phyloP scores from a whole-genome alignment of 2,329 filamentous ascomycete genomes.

The Aspergillus quadricinctus region DNA sequence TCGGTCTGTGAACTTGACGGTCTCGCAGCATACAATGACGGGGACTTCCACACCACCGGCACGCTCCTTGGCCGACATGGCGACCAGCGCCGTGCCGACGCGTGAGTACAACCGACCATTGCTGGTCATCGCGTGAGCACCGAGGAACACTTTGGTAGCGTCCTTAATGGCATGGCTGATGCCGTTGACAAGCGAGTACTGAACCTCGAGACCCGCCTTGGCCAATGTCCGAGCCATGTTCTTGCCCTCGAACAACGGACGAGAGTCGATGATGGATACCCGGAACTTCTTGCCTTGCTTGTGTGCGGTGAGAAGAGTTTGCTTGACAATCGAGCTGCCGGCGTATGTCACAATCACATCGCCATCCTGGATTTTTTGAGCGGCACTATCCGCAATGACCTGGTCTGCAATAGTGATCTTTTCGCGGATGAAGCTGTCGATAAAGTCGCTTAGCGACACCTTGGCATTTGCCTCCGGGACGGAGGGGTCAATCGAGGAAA shows the following conservation, averaged over 20 bases:
- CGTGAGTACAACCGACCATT: constrained; percentile 88
- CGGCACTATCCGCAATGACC: constrained; percentile 74
- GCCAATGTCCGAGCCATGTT: constrained; percentile 68
- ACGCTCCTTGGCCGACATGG: constrained; percentile 69
- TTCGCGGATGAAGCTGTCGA: constrained; percentile 87
- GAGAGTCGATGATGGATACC: constrained; percentile 78
- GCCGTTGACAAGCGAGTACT: constrained; percentile 77
- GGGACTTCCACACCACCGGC: constrained; percentile 59
- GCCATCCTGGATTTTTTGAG: constrained; percentile 69
- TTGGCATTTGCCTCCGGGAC: constrained; percentile 79
- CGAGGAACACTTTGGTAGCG: constrained; percentile 72
- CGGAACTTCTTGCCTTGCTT: constrained; percentile 68
- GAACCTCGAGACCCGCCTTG: constrained; percentile 66
- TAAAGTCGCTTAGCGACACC: constrained; percentile 68
- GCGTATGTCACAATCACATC: constrained; percentile 85
- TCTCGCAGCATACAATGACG: constrained; percentile 88
- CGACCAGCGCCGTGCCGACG: constrained; percentile 80
- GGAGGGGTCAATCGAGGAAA: constrained; percentile 85
- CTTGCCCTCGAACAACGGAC: constrained; percentile 66
- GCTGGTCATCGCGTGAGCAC: constrained; percentile 90
- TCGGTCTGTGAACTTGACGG: constrained; percentile 88
- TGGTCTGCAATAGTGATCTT: constrained; percentile 82
- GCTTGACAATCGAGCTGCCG: constrained; percentile 79
- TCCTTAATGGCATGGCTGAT: constrained; percentile 69
- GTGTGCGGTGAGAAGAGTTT: constrained; percentile 70